phyloP scores from a whole-genome alignment of 371 early-diverging fungal species.

The Entomophthora muscae region DNA sequence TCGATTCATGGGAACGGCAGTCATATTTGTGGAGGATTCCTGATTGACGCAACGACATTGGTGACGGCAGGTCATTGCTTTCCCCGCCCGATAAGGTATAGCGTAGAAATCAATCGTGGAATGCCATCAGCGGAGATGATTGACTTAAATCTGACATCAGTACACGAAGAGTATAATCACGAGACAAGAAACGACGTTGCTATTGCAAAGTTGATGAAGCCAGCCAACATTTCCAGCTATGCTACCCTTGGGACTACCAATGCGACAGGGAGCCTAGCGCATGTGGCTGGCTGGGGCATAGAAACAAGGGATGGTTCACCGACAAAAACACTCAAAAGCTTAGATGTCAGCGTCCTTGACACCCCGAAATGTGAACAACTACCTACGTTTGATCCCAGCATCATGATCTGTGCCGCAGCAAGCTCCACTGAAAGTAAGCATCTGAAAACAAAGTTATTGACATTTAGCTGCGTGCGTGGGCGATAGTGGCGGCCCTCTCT shows the following conservation, averaged over 20 bases:
- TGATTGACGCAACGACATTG: neutral
- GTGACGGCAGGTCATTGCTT: slow-evolving; percentile 1
- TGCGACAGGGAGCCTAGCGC: neutral
- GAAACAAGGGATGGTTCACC: neutral
- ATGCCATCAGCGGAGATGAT: neutral
- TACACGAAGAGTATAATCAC: neutral
- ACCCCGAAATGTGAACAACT: too few species aligned
- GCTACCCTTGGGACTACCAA: neutral
- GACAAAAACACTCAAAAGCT: neutral
- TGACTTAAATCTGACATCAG: neutral
- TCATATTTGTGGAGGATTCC: neutral
- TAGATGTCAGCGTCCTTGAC: neutral
- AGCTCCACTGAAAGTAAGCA: neutral
- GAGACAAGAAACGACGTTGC: neutral
- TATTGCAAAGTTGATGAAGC: neutral
- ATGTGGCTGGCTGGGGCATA: neutral
- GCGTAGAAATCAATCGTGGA: neutral
- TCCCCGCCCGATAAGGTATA: neutral
- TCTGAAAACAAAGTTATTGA: neutral
- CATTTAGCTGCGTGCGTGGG: neutral
- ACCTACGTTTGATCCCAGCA: neutral
- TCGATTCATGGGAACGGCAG: neutral
- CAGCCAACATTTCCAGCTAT: neutral
- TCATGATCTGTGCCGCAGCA: neutral
- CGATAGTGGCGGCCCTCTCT: neutral